phyloP scores from a whole-genome alignment of 2,329 filamentous ascomycete species.

The Colletotrichum magnum region DNA sequence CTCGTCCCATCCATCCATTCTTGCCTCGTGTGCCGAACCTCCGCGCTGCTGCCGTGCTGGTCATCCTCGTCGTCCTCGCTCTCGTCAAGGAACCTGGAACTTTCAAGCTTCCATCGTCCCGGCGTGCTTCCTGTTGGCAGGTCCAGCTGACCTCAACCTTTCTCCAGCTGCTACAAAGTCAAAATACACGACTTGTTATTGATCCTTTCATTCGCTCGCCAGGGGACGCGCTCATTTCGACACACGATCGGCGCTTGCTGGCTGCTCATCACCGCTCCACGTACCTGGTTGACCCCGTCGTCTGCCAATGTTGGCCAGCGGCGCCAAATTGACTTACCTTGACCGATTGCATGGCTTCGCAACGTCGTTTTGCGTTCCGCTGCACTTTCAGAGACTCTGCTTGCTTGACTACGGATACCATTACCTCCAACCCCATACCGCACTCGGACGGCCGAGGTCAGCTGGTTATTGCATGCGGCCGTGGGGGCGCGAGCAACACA shows the following conservation, averaged over 20 bases:
- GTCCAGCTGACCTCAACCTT: conserved; percentile 40
- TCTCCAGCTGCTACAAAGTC: conserved; percentile 38
- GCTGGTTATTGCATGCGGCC: conserved; percentile 35
- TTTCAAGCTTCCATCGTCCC: conserved; percentile 17
- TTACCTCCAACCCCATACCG: conserved; percentile 6
- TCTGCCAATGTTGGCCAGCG: conserved; percentile 12
- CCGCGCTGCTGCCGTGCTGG: conserved; percentile 12
- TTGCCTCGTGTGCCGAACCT: conserved; percentile 33
- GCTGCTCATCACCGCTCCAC: conserved; percentile 29
- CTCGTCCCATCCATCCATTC: conserved; percentile 23
- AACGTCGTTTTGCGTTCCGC: too few species aligned
- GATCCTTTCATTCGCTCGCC: conserved; percentile 20
- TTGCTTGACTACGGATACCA: not conserved
- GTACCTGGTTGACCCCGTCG: conserved; percentile 33
- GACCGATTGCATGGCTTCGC: too few species aligned
- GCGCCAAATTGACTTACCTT: not conserved
- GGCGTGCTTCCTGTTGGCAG: conserved; percentile 16
- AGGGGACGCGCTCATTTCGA: conserved; percentile 22
- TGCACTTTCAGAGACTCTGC: too few species aligned
- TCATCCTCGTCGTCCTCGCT: conserved; percentile 1
- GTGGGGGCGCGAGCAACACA: conserved; percentile 28
- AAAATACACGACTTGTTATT: conserved; percentile 20
- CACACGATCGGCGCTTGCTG: conserved; percentile 31
- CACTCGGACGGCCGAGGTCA: conserved; percentile 35
- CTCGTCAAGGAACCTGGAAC: conserved; percentile 16